Base-by-base conservation (phyloP, 805 yeast species). In the Ogataea allantospora region DNA sequence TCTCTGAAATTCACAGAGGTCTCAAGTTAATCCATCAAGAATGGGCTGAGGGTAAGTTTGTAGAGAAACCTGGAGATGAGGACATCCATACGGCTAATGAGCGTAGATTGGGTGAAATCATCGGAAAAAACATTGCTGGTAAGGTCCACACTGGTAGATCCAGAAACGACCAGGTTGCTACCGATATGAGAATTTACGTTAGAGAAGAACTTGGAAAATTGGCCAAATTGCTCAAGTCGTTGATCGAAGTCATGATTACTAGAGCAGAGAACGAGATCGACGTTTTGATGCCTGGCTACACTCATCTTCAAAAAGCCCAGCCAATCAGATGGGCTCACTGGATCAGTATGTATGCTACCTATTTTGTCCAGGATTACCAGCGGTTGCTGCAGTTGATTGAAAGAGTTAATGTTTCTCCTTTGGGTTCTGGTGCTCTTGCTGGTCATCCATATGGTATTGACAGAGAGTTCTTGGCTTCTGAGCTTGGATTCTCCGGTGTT, bases 291-390 rank as follows among this genome's bases (percentile, higher is more conserved):
- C 99, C 99, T 8, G 99, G 99, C 29, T 93, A 93, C 69, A 93
- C 99, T 10, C 99, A 93, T 68, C 71, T 93, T 60, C 99, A 93
- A 72, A 84, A 96, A 62, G 98, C 98, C 2, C 99, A 89, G 67
- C 99, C 99, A n/a, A 93, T 93, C 57, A 79, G 99, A 67, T 93
- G 99, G 99, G 73, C 97, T 1, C 99, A 93, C 62, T 91, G 97
- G 96, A 71, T 93, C 50, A 78, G 91, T 50, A 80, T 88, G 60
- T 91, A 93, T 57, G 97, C 96, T 25, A 91, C 99, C 2, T 93
- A 89, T 60, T 83, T 93, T 64, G 77, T 89, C 7, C 88, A 88
- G 58, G 99, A 93, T 61, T 80, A 83, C 66, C 78, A 85, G 60
- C 78, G 99, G 60, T 73, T 93, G 51, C 66, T 75, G 47, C 93